A percentile compares a stretch with the other conserved stretches of the same genome.
Evolutionary conservation across 306 rosid species (phyloP).

Genomic region (Castanospermum australe): DNA sequence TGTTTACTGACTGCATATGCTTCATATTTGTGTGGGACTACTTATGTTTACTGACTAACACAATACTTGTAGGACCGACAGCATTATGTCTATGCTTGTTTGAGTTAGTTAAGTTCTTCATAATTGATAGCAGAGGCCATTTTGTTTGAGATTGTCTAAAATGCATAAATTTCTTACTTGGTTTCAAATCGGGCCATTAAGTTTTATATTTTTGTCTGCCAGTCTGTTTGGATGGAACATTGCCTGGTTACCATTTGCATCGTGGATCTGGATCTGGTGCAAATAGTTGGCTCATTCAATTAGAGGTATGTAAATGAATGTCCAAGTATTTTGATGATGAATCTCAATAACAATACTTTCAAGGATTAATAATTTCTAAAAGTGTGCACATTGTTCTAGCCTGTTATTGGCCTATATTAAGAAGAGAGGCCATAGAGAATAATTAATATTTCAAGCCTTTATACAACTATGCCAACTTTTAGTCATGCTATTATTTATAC

Average conservation of each 20-base stretch:
- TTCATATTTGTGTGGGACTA: not conserved
- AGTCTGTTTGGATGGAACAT: constrained; percentile 93
- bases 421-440: not conserved
- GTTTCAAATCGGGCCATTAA: constrained; percentile 16
- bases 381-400: not conserved
- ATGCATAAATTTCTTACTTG: not conserved
- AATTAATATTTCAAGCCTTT: not conserved
- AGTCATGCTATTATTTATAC: not conserved
- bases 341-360: not conserved
- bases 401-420: not conserved
- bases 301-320: constrained; percentile 57
- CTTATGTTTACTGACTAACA: not conserved
- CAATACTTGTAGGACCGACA: not conserved
- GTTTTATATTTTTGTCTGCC: constrained; percentile 22
- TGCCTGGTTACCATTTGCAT: constrained; percentile 86
- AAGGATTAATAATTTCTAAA: not conserved
- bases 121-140: not conserved
- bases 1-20: not conserved
- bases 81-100: not conserved
- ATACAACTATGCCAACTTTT: not conserved
- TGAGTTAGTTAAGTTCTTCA: not conserved
- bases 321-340: not conserved
- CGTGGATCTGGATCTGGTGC: constrained; percentile 74
- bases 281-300: constrained; percentile 79
- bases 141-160: not conserved